phyloP scores from a whole-genome alignment of 352 stramenopile species.

The Globisporangium sylvaticum region DNA sequence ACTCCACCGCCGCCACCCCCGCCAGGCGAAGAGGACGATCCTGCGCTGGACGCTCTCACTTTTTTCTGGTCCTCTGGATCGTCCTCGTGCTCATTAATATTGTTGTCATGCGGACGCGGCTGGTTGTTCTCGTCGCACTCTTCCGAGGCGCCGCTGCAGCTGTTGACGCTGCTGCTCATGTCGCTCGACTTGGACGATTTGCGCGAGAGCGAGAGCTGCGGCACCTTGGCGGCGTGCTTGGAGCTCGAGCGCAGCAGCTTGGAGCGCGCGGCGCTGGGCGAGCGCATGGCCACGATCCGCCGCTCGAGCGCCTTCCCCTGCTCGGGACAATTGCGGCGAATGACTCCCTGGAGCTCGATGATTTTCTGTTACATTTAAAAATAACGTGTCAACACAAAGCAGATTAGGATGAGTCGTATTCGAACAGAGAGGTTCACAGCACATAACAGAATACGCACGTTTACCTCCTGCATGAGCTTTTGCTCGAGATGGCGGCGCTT shows the following conservation, averaged over 20 bases:
- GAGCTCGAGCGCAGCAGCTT: constrained; percentile 4
- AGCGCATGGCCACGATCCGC: constrained; percentile 21
- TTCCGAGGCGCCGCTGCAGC: neutral
- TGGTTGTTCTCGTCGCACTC: constrained; percentile 2
- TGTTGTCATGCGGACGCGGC: neutral
- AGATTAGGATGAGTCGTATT: neutral
- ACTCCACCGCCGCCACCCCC: neutral
- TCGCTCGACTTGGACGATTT: constrained; percentile 17
- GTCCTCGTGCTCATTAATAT: neutral
- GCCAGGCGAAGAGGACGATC: constrained; percentile 1
- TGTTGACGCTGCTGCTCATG: neutral
- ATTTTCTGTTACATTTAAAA: constrained; percentile 43
- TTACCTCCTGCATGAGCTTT: constrained; percentile 63
- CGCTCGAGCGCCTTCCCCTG: constrained; percentile 35
- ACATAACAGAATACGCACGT: no score
- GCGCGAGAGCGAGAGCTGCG: constrained; percentile 6
- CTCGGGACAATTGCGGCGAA: constrained; percentile 45
- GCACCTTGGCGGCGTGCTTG: constrained; percentile 6
- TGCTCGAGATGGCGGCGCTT: constrained; percentile 59
- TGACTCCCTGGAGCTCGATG: constrained; percentile 62
- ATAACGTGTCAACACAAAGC: neutral
- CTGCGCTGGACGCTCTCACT: constrained; percentile 1
- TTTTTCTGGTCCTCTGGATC: neutral
- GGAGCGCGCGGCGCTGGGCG: constrained; percentile 12
- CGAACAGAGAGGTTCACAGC: no score